Conservation (phyloP, 495 filamentous ascomycete species). For the Lepraria neglecta region DNA sequence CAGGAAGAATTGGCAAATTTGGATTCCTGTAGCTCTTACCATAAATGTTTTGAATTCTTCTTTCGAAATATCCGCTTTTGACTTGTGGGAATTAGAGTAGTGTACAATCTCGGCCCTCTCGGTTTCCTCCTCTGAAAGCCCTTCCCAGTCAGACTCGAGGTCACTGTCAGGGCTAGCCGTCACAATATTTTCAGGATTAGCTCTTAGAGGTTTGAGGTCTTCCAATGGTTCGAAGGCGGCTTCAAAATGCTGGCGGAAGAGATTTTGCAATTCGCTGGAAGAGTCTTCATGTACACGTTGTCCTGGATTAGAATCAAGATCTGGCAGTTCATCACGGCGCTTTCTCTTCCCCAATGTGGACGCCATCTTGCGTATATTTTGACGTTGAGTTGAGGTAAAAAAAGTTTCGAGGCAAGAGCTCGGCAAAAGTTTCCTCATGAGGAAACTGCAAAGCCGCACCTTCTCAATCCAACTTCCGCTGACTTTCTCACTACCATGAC, state of each 20-base stretch:
- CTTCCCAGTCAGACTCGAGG: conserved; percentile 55
- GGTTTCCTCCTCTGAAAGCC: conserved; percentile 49
- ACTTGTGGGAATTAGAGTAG: conserved; percentile 41
- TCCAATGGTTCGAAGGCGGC: conserved; percentile 72
- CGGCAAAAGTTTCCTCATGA: neutral
- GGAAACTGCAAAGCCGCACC: neutral
- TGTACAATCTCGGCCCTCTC: conserved; percentile 58
- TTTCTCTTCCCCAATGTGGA: conserved; percentile 33
- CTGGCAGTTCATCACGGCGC: conserved; percentile 25
- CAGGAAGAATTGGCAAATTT: neutral
- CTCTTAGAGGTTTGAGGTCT: conserved; percentile 24
- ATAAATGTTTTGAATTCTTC: conserved; percentile 72
- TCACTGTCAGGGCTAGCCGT: conserved; percentile 25
- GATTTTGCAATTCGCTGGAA: conserved; percentile 38
- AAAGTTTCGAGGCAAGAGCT: too few species aligned
- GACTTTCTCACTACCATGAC: conserved; percentile 57
- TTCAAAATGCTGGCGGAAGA: conserved; percentile 81
- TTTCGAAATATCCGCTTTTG: conserved; percentile 49
- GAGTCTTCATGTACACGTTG: conserved; percentile 4
- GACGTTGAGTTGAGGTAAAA: too few species aligned
- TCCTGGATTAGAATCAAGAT: neutral
- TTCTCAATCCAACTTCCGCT: neutral
- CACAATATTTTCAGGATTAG: conserved; percentile 4
- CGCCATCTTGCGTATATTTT: conserved; percentile 24
- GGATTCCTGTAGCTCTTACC: conserved; percentile 39